These are phyloP conservation scores for Aspergillus tubingensis DNA, from an alignment of 2,329 filamentous ascomycete species.

Conservation along the genomic window DNA sequence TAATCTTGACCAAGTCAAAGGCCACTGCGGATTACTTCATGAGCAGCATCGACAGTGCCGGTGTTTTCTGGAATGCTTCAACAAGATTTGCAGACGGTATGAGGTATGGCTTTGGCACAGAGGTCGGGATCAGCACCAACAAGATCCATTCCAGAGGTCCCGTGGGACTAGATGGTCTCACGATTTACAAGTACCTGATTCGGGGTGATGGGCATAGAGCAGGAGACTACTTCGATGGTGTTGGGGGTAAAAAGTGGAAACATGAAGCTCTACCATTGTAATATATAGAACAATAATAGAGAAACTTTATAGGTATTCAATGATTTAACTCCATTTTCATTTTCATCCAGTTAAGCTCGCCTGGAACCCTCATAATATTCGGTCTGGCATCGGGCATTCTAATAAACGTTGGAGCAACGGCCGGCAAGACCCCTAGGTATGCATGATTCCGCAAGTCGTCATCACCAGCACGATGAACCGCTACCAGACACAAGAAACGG, in stretches of 20 bases:
- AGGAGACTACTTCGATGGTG: conserved; percentile 63
- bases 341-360: conserved; percentile 19
- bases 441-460: neutral
- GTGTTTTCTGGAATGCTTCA: conserved; percentile 96
- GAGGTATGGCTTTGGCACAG: conserved; percentile 95
- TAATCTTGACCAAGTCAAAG: conserved; percentile 73
- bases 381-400: neutral
- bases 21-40: conserved; percentile 78
- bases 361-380: conserved; percentile 11
- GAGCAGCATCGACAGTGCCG: conserved; percentile 80
- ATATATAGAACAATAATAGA: neutral
- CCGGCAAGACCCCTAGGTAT: neutral
- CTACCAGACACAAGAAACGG: neutral
- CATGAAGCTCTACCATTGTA: conserved; percentile 52
- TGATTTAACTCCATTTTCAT: conserved; percentile 15
- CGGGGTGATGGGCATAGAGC: conserved; percentile 81
- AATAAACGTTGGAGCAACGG: neutral
- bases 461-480: neutral
- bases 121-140: conserved; percentile 98
- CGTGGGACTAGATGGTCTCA: conserved; percentile 89
- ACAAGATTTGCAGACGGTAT: conserved; percentile 95
- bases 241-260: conserved; percentile 57
- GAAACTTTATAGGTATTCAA: conserved; percentile 1
- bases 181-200: conserved; percentile 96
- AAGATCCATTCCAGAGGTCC: conserved; percentile 95